A percentile compares a stretch with the other conserved stretches of the same genome.
Evolutionary conservation across 129 eudicot genomes (phyloP).

Genomic region (Arctium minus): DNA sequence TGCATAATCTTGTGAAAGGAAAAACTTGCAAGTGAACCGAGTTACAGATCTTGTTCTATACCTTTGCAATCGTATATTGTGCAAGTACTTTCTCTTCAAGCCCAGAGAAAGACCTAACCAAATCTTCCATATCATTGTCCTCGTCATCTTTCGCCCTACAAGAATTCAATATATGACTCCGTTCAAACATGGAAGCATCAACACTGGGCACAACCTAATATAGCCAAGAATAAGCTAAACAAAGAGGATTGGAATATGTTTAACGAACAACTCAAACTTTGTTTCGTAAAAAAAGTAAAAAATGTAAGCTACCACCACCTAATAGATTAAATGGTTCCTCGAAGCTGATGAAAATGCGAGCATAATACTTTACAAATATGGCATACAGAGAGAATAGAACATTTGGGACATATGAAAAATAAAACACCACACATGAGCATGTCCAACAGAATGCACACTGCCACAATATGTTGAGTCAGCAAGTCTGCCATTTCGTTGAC

Average conservation of each 20-base stretch:
- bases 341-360: not conserved
- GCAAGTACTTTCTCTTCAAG: slow-evolving; percentile 96
- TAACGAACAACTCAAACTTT: not conserved
- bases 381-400: not conserved
- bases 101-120: slow-evolving; percentile 71
- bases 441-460: not conserved
- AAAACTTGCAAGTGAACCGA: not conserved
- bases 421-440: not conserved
- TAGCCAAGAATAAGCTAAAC: not conserved
- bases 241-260: not conserved
- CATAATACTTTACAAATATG: not conserved
- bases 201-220: not conserved
- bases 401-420: not conserved
- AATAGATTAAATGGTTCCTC: not conserved
- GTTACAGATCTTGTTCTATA: slow-evolving; percentile 5
- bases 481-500: not conserved
- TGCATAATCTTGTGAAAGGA: not conserved
- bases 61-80: slow-evolving; percentile 91
- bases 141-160: slow-evolving; percentile 74
- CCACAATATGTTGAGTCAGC: not conserved
- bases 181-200: not conserved
- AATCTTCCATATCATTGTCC: slow-evolving; percentile 67
- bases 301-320: not conserved
- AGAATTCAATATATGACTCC: not conserved
- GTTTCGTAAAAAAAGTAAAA: not conserved